Conservation (phyloP, 2,329 filamentous ascomycete genomes). For the Penicillium concentricum region DNA sequence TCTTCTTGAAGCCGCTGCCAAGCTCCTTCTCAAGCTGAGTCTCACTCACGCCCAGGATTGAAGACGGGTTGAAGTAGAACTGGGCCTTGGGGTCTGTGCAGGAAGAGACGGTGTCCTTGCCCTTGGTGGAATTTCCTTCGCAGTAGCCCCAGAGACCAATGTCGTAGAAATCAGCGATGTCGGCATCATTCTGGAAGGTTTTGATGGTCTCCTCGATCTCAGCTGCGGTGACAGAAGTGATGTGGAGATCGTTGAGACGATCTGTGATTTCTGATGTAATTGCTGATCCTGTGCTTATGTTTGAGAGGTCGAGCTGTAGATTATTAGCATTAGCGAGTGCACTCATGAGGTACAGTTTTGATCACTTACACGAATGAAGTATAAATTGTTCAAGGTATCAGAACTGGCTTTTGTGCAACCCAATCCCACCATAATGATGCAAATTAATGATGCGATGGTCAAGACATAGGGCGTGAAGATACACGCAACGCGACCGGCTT, state of each 20-base stretch:
- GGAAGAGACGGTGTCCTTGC: conserved; percentile 51
- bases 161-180: conserved; percentile 74
- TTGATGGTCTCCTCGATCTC: conserved; percentile 40
- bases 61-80: conserved; percentile 74
- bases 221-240: conserved; percentile 36
- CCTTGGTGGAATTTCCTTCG: conserved; percentile 56
- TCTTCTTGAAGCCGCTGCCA: conserved; percentile 64
- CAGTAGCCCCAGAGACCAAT: conserved; percentile 89
- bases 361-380: conserved; percentile 53
- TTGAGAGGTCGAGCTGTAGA: conserved; percentile 56
- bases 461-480: conserved; percentile 83
- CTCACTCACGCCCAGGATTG: conserved; percentile 62
- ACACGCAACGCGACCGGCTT: conserved; percentile 76
- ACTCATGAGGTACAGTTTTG: not conserved
- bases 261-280: conserved; percentile 28
- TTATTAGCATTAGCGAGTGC: not conserved
- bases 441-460: conserved; percentile 73
- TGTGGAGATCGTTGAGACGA: conserved; percentile 34
- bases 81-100: conserved; percentile 72
- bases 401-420: conserved; percentile 55
- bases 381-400: conserved; percentile 50
- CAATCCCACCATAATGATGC: conserved; percentile 58
- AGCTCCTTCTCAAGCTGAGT: conserved; percentile 60
- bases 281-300: conserved; percentile 55
- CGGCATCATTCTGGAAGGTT: conserved; percentile 47